These are phyloP conservation scores for Fusarium haematococcum DNA, from an alignment of 2,329 filamentous ascomycete species.

Conservation along the genomic window DNA sequence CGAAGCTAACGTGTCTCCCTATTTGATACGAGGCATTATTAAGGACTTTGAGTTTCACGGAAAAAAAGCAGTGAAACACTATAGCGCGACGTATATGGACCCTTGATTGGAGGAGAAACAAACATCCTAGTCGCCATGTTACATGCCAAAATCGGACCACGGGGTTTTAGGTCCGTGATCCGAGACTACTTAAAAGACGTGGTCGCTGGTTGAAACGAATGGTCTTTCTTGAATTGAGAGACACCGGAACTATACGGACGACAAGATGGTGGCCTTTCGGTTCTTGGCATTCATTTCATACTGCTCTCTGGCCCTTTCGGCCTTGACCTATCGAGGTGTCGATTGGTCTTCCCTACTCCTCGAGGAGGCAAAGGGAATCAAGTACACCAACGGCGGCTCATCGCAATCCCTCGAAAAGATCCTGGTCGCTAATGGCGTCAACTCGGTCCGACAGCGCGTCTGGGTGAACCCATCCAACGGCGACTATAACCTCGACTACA, in stretches of 20 bases:
- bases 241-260: background rate
- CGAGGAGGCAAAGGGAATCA: constrained; percentile 70
- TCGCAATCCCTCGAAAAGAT: constrained; percentile 71
- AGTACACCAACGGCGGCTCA: constrained; percentile 69
- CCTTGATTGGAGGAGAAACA: background rate
- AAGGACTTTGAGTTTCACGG: constrained; percentile 17
- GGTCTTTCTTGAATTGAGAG: background rate
- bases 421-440: constrained; percentile 70
- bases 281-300: constrained; percentile 29
- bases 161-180: background rate
- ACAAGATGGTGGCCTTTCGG: constrained; percentile 28
- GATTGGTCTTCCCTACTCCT: constrained; percentile 77
- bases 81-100: background rate
- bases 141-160: background rate
- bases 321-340: constrained; percentile 73
- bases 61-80: background rate
- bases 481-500: constrained; percentile 77
- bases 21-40: background rate
- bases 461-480: constrained; percentile 77
- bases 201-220: background rate
- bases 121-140: background rate
- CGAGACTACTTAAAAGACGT: background rate
- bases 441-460: constrained; percentile 76
- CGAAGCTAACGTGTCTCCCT: background rate
- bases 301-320: constrained; percentile 48